Evolutionary conservation across 2,329 filamentous ascomycete genomes (phyloP), one percentile per base, ranked within the genome.

Genomic region (Neophaeococcomyces aloes): DNA sequence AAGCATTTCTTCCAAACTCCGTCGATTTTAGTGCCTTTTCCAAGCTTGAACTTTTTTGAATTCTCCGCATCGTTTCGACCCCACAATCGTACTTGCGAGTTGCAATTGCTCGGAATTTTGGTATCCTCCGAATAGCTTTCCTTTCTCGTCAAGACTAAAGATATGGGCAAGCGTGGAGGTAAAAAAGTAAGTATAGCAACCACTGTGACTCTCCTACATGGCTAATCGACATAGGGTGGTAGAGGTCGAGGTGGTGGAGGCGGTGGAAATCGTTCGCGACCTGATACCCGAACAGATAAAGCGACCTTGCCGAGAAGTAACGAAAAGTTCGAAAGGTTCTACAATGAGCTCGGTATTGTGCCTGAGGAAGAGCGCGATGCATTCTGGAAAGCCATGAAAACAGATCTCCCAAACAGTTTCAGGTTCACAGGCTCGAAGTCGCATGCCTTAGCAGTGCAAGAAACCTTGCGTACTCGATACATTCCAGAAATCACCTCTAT

Each of bases 381-480:
- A 7, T 96, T 95, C 65, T 98, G 91, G 91, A 74, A 76, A 29
- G 78, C 83, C 1, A 70, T 96, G 61, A 78, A 79, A 57, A 78
- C 81, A 51, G 88, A 96, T 60, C 70, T 98, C 39, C 91, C 91
- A 44, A 96, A 95, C 69, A 95, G 88, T 65, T 98, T 96, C 70
- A 80, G 91, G 49, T 98, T 98, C 67, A 93, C 87, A 48, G 91
- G 91, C 29, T 95, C 87, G 36, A 93, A 89, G 72, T 85, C 86
- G 81, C 89, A 98, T 66, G 91, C 91, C n/a, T 73, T 94, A 48
- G 78, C 85, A 45, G 91, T 96, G 46, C 86, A 91, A 69, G 78
- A 88, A 57, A 83, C 89, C 45, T 77, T 98, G 46, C 83, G 88
- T 65, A 78, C 85, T 45, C 77, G 83, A 63, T 94, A 95, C 62